Evolutionary conservation across 139 green algal genomes (phyloP), one percentile per base, ranked within the genome.

Genomic region (Marvania coccoides): DNA sequence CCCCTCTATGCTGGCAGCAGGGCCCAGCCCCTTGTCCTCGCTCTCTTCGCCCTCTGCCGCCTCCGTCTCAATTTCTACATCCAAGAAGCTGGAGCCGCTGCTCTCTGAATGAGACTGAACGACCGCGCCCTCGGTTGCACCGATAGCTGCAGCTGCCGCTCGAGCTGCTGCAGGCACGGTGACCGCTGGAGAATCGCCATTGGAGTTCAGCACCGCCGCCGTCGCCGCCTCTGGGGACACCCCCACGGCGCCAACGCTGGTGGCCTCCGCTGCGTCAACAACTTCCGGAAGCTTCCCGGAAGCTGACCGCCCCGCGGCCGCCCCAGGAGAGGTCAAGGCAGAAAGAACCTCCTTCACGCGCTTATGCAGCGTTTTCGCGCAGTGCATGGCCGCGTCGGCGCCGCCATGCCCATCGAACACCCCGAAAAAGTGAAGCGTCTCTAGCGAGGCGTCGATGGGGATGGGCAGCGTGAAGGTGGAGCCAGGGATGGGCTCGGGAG

Each of bases 341-440:
- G 63, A 69, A 24, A 86, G 40, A 26, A 69, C 76, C 33, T 89
- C 74, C 6, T 70, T 75, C 34, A 86, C 65, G 23, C 66, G 65
- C 47, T 84, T 65, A 39, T 91, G 84, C 66, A 91, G 73, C 15
- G 69, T 82, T 26, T 75, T 60, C 10, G 79, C 70, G 45, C 85
- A 91, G 75, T 89, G 75, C 42, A 82, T 30, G 6, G 84, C 79
- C 15, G 84, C 85, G 37, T 88, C 82, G 3, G 80, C 79, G 2
- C 87, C 87, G 26, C 85, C 85, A 67, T 94, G 87, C 10, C 87
- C 87, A 67, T 94, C 87, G 69, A 88, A 94, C 26, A 94, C 86
- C 13, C 84, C 87, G 57, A 92, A 92, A 38, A 90, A 92, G 61
- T 92, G 85, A 3, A 88, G 67, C n/a, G 61, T 72, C 38, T 86